These are phyloP conservation scores for Sodiomyces alkalinus DNA, from an alignment of 2,329 filamentous ascomycete genomes.

Conservation along the genomic window DNA sequence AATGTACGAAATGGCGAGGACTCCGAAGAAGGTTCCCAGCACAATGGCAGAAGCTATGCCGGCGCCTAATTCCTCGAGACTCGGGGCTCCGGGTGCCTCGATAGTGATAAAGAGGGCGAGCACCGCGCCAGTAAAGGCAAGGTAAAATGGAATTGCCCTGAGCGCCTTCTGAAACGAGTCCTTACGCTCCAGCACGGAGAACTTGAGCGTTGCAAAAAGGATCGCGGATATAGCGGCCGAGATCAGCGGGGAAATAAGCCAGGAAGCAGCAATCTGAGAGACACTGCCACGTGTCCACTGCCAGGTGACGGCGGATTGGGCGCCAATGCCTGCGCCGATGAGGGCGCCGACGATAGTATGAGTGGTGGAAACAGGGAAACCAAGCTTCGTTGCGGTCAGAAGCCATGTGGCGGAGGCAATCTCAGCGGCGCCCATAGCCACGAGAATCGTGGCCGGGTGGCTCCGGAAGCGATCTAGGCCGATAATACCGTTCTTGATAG, in stretches of 20 bases:
- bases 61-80: conserved; percentile 17
- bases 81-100: conserved; percentile 7
- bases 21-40: conserved; percentile 15
- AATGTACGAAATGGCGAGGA: conserved; percentile 13
- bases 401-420: conserved; percentile 7
- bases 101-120: conserved; percentile 11
- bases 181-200: conserved; percentile 6
- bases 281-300: conserved; percentile 9
- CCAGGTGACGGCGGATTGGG: conserved; percentile 13
- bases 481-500: conserved; percentile 28
- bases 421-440: conserved; percentile 6
- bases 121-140: conserved; percentile 10
- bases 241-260: conserved; percentile 9
- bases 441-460: conserved; percentile 7
- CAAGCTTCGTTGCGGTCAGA: conserved; percentile 5
- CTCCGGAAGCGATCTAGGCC: conserved; percentile 17
- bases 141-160: conserved; percentile 11
- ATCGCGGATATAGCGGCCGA: conserved; percentile 8
- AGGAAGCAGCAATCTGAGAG: conserved; percentile 10
- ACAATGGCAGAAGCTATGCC: conserved; percentile 14
- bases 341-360: conserved; percentile 7
- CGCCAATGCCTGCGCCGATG: conserved; percentile 11
- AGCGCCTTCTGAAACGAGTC: conserved; percentile 9
- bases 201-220: conserved; percentile 8
- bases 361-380: conserved; percentile 6